Conservation (phyloP, 345 rosid species). For the Citrus glauca region DNA sequence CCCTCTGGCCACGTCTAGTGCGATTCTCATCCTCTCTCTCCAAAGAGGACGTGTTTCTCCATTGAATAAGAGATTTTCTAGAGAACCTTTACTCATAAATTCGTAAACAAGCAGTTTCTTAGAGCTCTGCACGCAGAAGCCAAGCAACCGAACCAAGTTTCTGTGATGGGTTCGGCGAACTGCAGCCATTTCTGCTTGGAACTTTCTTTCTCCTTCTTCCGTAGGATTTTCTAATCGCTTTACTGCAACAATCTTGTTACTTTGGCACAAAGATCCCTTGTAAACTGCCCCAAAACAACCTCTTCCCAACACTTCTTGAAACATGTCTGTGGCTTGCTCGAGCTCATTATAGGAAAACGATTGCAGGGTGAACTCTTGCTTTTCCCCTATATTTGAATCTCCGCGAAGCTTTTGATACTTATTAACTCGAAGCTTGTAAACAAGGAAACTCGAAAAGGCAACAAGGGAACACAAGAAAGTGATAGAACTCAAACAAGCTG, state of each 20-base stretch:
- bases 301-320: conserved; percentile 13
- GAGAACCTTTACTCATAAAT: conserved; percentile 24
- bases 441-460: conserved; percentile 10
- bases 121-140: conserved; percentile 24
- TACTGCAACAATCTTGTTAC: conserved; percentile 1
- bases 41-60: background rate
- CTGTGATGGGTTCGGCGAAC: conserved; percentile 29
- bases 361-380: background rate
- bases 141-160: conserved; percentile 26
- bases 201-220: conserved; percentile 16
- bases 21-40: conserved; percentile 18
- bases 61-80: conserved; percentile 12
- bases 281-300: conserved; percentile 22
- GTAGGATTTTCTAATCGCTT: conserved; percentile 18
- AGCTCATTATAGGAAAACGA: conserved; percentile 22
- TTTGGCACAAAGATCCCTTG: conserved; percentile 8
- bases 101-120: conserved; percentile 24
- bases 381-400: background rate
- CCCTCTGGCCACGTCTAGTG: conserved; percentile 5
- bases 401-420: background rate
- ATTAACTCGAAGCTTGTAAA: background rate
- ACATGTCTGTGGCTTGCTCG: conserved; percentile 16
- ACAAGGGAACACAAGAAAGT: conserved; percentile 11
- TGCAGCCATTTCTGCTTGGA: conserved; percentile 23
- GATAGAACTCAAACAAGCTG: conserved; percentile 2